These are phyloP conservation scores for Coniosporium apollinis DNA, from an alignment of 495 filamentous ascomycete genomes.

Conservation along the genomic window DNA sequence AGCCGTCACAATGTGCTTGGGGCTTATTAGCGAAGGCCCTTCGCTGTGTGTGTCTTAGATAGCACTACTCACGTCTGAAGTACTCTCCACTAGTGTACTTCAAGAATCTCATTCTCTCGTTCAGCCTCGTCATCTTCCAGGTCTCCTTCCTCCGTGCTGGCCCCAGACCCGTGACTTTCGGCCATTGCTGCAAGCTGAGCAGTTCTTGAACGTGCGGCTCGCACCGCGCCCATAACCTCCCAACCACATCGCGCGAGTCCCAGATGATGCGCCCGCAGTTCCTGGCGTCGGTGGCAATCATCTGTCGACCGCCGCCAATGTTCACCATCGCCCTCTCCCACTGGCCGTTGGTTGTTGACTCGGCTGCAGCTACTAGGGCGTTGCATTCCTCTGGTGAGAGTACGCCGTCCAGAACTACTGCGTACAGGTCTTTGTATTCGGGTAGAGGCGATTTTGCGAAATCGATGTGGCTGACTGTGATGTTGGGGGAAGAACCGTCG, in stretches of 20 bases:
- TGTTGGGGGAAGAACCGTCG: constrained; percentile 13
- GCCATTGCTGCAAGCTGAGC: constrained; percentile 21
- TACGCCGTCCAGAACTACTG: constrained; percentile 25
- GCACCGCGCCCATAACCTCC: constrained; percentile 44
- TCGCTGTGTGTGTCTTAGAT: neutral
- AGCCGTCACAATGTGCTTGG: constrained; percentile 56
- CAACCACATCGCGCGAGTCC: constrained; percentile 44
- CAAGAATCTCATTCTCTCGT: constrained; percentile 68
- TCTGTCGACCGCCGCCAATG: constrained; percentile 42
- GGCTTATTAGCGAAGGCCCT: neutral
- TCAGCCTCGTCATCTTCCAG: constrained; percentile 43
- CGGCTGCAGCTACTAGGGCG: constrained; percentile 18
- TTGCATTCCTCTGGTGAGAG: constrained; percentile 25
- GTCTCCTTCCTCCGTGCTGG: constrained; percentile 28
- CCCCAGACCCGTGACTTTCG: constrained; percentile 30
- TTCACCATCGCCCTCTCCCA: constrained; percentile 59
- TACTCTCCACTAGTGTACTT: constrained; percentile 61
- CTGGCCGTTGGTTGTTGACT: constrained; percentile 13
- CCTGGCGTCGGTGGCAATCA: constrained; percentile 36
- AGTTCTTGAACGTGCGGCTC: constrained; percentile 29
- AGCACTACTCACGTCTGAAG: constrained; percentile 42
- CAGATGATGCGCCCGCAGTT: constrained; percentile 63
- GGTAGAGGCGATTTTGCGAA: constrained; percentile 18
- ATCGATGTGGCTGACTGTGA: constrained; percentile 15
- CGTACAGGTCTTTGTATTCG: constrained; percentile 18